Evolutionary conservation across 306 rosid genomes (phyloP).

Genomic region (Casuarina cunninghamiana): DNA sequence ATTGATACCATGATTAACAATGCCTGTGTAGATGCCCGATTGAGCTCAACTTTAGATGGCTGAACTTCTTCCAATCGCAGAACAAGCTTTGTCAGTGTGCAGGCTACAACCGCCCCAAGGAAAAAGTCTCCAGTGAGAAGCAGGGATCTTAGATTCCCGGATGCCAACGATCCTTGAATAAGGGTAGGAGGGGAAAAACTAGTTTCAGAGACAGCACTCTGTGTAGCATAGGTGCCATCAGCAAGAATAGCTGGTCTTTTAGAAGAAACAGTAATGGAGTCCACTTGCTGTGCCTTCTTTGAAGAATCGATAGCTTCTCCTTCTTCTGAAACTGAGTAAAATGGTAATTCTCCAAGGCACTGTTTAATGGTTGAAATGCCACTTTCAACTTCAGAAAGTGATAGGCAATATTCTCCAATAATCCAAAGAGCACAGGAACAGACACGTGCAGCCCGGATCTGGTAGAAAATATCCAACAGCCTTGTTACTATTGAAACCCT

Average conservation of each 20-base stretch:
- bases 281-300: conserved; percentile 54
- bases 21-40: conserved; percentile 60
- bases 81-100: conserved; percentile 85
- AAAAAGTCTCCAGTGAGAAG: conserved; percentile 95
- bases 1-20: conserved; percentile 83
- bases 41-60: conserved; percentile 80
- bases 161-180: conserved; percentile 75
- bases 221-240: conserved; percentile 99
- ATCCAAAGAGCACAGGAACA: conserved; percentile 96
- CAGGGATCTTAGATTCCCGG: conserved; percentile 89
- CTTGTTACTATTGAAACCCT: conserved; percentile 85
- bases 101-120: conserved; percentile 86
- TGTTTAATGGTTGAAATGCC: conserved; percentile 80
- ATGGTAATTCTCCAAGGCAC: conserved; percentile 94
- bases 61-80: conserved; percentile 94
- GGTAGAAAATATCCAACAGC: conserved; percentile 91
- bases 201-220: conserved; percentile 94
- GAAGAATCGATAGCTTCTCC: conserved; percentile 73
- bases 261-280: conserved; percentile 71
- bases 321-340: conserved; percentile 74
- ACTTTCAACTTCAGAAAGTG: conserved; percentile 91
- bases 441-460: conserved; percentile 87
- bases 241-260: conserved; percentile 95
- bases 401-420: conserved; percentile 86
- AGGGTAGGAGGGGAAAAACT: conserved; percentile 85